These are phyloP conservation scores for Pouteria glomerata DNA, from an alignment of 148 eudicot genomes.

Conservation along the genomic window DNA sequence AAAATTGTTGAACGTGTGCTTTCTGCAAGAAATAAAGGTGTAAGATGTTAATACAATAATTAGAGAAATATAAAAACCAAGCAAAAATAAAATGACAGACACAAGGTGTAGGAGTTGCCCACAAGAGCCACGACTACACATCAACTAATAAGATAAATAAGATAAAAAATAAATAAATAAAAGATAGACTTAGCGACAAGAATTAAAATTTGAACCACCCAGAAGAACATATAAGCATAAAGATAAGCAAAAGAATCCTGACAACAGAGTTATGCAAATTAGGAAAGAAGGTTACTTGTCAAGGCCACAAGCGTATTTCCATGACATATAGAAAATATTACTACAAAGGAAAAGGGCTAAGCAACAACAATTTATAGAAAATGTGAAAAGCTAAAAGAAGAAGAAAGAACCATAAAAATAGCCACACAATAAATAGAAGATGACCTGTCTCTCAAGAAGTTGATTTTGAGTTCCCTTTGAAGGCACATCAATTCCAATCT, in stretches of 20 bases:
- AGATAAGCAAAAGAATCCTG: neutral
- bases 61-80: neutral
- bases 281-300: neutral
- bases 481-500: constrained; percentile 61
- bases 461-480: constrained; percentile 93
- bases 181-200: neutral
- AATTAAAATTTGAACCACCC: neutral
- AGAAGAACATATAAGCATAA: neutral
- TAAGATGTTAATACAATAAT: neutral
- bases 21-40: constrained; percentile 41
- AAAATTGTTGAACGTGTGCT: constrained; percentile 98
- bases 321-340: neutral
- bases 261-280: neutral
- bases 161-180: neutral
- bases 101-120: neutral
- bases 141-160: neutral
- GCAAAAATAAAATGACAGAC: neutral
- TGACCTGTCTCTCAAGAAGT: constrained; percentile 98
- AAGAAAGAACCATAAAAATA: neutral
- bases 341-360: neutral
- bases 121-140: neutral
- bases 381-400: neutral
- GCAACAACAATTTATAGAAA: neutral
- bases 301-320: too few species aligned
- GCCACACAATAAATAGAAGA: neutral